Evolutionary conservation across 164 flowering plant species (phyloP), one percentile per base, ranked within the genome.

Genomic region (Saururus chinensis): DNA sequence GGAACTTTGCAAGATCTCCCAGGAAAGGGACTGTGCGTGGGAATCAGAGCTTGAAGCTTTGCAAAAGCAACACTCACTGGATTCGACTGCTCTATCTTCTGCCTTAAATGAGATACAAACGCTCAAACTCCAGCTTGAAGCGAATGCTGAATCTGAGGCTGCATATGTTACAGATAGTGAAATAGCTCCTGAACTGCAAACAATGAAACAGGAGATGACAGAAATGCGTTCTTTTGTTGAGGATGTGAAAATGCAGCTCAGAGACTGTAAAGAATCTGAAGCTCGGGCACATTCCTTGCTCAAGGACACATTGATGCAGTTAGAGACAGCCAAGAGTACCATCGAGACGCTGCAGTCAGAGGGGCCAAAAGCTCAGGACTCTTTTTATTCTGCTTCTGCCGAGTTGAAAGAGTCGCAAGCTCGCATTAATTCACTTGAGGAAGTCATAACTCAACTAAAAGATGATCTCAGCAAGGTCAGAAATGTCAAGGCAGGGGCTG

Each of bases 381-480:
- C 78, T 19, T 81, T 76, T 70, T 64, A 75, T 48, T 67, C 78
- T 51, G 63, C 76, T 21, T 73, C 76, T 65, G 64, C 71, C 7
- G 96, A 89, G 76, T 73, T 93, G 30, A 78, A 82, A 19, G 72
- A 80, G 61, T 85, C 97, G 19, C 80, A 70, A 72, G 76, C 72
- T n/a, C 78, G 61, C 20, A 79, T 83, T 21, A 62, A 59, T 42
- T 68, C 73, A 19, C 77, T 93, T 0, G 88, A 93, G 66, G 85
- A 65, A 37, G 73, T 79, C 26, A 82, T 86, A 0, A 60, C 74
- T 53, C 75, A 84, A 60, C 82, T 89, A 52, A 70, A 81, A 62
- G 53, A 60, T 9, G 83, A 79, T 62, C 59, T 68, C 48, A 26
- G 42, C 53, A 51, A 56, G 19, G 66, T 40, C 26, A 56, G 16